Evolutionary conservation across 2,329 filamentous ascomycete species (phyloP), one percentile per base, ranked within the genome.

Genomic region (Fusarium continuum): DNA sequence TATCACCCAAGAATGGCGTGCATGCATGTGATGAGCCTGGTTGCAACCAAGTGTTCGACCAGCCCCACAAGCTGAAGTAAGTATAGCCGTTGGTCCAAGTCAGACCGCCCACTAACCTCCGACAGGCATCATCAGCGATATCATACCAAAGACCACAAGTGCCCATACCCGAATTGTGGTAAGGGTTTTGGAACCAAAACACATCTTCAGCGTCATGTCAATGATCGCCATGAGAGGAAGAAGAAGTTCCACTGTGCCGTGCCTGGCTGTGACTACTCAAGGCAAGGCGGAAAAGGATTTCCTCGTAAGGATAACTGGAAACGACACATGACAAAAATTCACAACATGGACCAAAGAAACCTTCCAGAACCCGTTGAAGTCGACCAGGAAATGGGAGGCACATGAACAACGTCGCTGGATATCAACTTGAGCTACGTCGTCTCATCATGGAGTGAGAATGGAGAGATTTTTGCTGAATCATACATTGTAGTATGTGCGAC

Each of bases 281-380:
- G 78, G 52, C 71, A 76, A 14, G 85, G 85, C 8, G 83, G 84
- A 50, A 86, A 85, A 61, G 83, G 82, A 0, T 88, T 88, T 63
- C 84, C 85, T 1, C 76, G 85, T 48, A 88, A 87, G 68, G 85
- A 87, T 67, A 87, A 88, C 72, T 87, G 85, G 85, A 82, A 84
- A 65, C 76, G 85, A 52, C 85, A 88, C 69, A 87, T 88, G 84
- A 76, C 80, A 29, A 87, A 86, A 71, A 87, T 86, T 64, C 85
- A 88, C 65, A 73, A 79, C 29, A 72, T 80, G 57, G 79, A 81
- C 45, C 72, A 76, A 40, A 65, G 67, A 40, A 55, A 70, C 19
- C 73, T 78, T 6, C 79, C 81, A 2, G 77, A 79, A 14, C 79
- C 80, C 16, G 74, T 80, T 13, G 75, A 79, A 46, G 73, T 74